These are phyloP conservation scores for Zanthoxylum bungeanum DNA, from an alignment of 345 rosid species.

Conservation along the genomic window DNA sequence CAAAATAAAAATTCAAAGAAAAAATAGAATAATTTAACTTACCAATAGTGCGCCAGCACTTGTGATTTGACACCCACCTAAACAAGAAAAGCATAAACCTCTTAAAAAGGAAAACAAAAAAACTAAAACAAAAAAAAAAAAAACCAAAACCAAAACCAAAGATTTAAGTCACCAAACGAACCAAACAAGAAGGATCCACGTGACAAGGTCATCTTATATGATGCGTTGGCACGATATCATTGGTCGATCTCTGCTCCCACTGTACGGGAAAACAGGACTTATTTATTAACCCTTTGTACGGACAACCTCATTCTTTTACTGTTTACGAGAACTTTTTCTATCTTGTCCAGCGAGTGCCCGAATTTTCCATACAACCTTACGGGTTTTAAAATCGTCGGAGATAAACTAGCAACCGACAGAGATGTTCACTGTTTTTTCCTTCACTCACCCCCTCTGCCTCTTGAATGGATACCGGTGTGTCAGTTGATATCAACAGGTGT, in stretches of 20 bases:
- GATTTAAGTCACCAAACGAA: slow-evolving; percentile 8
- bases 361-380: slow-evolving; percentile 22
- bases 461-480: slow-evolving; percentile 50
- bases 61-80: not conserved
- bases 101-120: not conserved
- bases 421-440: slow-evolving; percentile 45
- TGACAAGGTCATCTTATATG: slow-evolving; percentile 22
- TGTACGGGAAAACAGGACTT: slow-evolving; percentile 24
- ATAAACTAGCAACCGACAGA: slow-evolving; percentile 77
- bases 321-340: not conserved
- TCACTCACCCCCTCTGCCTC: slow-evolving; percentile 18
- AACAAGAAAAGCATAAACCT: not conserved
- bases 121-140: not conserved
- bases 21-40: too few species aligned
- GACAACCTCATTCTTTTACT: too few species aligned
- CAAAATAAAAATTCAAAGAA: too few species aligned
- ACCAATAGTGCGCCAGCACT: slow-evolving; percentile 18
- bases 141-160: not conserved
- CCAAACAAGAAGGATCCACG: slow-evolving; percentile 34
- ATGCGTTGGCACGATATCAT: slow-evolving; percentile 15
- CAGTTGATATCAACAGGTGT: slow-evolving; percentile 44
- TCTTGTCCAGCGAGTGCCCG: slow-evolving; percentile 23
- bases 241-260: not conserved
- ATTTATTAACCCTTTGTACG: slow-evolving; percentile 29
- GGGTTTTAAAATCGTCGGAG: slow-evolving; percentile 35